A percentile compares a stretch with the other conserved stretches of the same genome.
These are phyloP conservation scores for Kwoniella pini DNA, from an alignment of 768 basidiomycete genomes.

Conservation along the genomic window DNA sequence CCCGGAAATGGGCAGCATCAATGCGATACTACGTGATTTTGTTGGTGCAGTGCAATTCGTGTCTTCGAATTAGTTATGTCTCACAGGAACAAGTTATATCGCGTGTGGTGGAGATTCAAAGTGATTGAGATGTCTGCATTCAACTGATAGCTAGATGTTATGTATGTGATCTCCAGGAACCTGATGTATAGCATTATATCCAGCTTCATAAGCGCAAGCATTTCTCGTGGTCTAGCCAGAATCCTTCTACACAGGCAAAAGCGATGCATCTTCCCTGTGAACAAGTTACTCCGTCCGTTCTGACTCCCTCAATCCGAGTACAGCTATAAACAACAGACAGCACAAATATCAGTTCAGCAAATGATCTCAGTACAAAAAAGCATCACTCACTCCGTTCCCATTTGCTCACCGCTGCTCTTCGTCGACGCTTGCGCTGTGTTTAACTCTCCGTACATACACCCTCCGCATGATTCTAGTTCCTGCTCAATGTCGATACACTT, in stretches of 20 bases:
- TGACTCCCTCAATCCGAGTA: background rate
- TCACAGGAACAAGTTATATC: too few species aligned
- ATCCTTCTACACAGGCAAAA: slow-evolving; percentile 2
- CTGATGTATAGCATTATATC: too few species aligned
- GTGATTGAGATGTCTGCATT: too few species aligned
- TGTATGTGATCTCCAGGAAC: too few species aligned
- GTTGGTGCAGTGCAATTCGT: too few species aligned
- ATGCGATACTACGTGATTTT: too few species aligned
- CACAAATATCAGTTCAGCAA: background rate
- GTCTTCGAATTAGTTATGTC: too few species aligned
- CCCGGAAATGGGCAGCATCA: too few species aligned
- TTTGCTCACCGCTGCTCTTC: background rate
- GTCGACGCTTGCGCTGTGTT: background rate
- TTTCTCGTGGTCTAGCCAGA: too few species aligned
- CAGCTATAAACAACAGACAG: background rate
- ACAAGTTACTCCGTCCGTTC: slow-evolving; percentile 6
- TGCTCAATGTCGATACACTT: slow-evolving; percentile 7
- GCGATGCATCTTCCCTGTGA: background rate
- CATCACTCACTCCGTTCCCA: background rate
- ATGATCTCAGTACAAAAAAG: background rate
- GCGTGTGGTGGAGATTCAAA: too few species aligned
- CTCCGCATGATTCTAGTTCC: slow-evolving; percentile 12
- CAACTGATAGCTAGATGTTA: too few species aligned
- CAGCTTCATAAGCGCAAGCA: too few species aligned
- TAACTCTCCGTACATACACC: background rate